phyloP scores from a whole-genome alignment of 176 grass and related monocot species.

The maize (Zea mays) region DNA sequence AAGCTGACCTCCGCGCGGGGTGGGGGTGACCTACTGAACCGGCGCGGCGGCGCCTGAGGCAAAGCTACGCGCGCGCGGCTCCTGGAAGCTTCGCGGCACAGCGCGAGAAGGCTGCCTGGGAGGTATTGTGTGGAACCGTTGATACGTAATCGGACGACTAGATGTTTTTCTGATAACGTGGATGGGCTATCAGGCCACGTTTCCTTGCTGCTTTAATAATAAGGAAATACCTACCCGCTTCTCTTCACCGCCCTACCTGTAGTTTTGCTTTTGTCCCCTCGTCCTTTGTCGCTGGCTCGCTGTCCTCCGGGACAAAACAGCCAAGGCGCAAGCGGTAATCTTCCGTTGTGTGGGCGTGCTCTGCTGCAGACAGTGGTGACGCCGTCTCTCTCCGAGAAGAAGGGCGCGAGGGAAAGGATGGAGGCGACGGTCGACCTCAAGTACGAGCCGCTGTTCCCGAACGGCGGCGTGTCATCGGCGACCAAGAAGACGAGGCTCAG shows the following conservation, averaged over 20 bases:
- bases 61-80: too few relatives aligned
- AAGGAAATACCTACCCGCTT: slow-evolving; percentile 29
- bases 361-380: neutral
- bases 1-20: too few relatives aligned
- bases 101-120: too few relatives aligned
- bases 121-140: too few relatives aligned
- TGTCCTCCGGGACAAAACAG: slow-evolving; percentile 2
- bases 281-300: neutral
- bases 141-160: too few relatives aligned
- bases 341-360: neutral
- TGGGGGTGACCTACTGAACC: too few relatives aligned
- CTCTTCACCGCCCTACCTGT: slow-evolving; percentile 28
- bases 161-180: too few relatives aligned
- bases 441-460: slow-evolving; percentile 43
- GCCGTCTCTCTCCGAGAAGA: neutral
- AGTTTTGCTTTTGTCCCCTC: slow-evolving; percentile 26
- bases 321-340: neutral
- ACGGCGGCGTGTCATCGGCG: slow-evolving; percentile 37
- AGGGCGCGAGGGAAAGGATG: neutral
- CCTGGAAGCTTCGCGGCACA: too few relatives aligned
- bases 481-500: slow-evolving; percentile 10
- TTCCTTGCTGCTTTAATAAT: too few relatives aligned
- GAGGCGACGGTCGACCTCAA: slow-evolving; percentile 20
- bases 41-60: too few relatives aligned
- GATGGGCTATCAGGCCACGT: too few relatives aligned